These are phyloP conservation scores for Yamadazyma sp. DNA, from an alignment of 1,139 yeast genomes.

Conservation along the genomic window DNA sequence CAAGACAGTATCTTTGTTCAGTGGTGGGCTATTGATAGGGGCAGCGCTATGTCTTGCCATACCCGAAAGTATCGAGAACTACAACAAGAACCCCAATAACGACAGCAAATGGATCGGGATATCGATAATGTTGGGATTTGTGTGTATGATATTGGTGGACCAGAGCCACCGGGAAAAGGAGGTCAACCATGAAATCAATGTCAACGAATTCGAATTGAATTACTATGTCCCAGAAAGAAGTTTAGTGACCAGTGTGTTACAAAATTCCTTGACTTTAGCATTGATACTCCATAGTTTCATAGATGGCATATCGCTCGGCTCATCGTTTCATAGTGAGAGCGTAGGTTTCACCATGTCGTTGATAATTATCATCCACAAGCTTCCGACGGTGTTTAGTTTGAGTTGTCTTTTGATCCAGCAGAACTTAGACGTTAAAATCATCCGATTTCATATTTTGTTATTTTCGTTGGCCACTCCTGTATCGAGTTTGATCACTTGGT, in stretches of 20 bases:
- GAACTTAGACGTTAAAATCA: slow-evolving; percentile 24
- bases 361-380: slow-evolving; percentile 68
- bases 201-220: slow-evolving; percentile 10
- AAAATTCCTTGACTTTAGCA: slow-evolving; percentile 55
- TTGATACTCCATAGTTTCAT: slow-evolving; percentile 65
- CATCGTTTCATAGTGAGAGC: slow-evolving; percentile 50
- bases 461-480: slow-evolving; percentile 58
- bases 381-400: slow-evolving; percentile 75
- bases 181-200: slow-evolving; percentile 2
- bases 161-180: slow-evolving; percentile 6
- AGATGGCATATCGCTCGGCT: slow-evolving; percentile 77
- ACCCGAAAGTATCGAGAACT: slow-evolving; percentile 66
- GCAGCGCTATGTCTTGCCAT: slow-evolving; percentile 64
- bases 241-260: slow-evolving; percentile 20
- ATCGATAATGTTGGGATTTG: slow-evolving; percentile 14
- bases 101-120: slow-evolving; percentile 19
- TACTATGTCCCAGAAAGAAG: slow-evolving; percentile 8
- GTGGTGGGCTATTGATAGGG: slow-evolving; percentile 65
- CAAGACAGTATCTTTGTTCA: slow-evolving; percentile 42
- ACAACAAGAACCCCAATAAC: slow-evolving; percentile 28
- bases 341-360: slow-evolving; percentile 50
- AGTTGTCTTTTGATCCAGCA: slow-evolving; percentile 53
- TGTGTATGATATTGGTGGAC: slow-evolving; percentile 15
- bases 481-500: slow-evolving; percentile 48
- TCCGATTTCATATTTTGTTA: slow-evolving; percentile 41